phyloP scores from a whole-genome alignment of 306 rosid species.

The Prunus fruticosa region DNA sequence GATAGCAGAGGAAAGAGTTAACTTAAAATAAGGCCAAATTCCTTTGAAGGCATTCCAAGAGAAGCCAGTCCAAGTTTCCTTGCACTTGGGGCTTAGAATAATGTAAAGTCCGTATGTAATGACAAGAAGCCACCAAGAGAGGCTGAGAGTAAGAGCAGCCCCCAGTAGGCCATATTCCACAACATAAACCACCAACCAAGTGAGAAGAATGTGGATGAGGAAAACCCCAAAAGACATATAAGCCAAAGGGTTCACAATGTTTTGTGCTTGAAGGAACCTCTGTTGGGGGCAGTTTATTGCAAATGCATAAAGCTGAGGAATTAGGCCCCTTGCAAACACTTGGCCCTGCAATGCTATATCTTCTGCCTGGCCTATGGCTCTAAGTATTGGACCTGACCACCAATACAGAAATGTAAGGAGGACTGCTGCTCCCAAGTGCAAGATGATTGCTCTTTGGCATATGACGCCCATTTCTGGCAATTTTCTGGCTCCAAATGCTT shows the following conservation, averaged over 20 bases:
- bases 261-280: constrained; percentile 82
- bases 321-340: constrained; percentile 50
- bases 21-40: constrained; percentile 75
- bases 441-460: constrained; percentile 55
- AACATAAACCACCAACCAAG: constrained; percentile 57
- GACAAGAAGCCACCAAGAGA: constrained; percentile 73
- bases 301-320: constrained; percentile 69
- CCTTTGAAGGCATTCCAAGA: constrained; percentile 46
- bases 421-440: constrained; percentile 65
- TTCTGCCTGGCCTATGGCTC: constrained; percentile 43
- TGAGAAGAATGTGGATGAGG: constrained; percentile 46
- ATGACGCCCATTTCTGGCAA: constrained; percentile 48
- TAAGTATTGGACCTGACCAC: constrained; percentile 52
- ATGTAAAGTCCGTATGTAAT: constrained; percentile 45
- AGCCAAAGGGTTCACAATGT: constrained; percentile 72
- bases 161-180: constrained; percentile 49
- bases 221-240: constrained; percentile 61
- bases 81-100: constrained; percentile 58
- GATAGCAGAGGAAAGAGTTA: constrained; percentile 64
- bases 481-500: constrained; percentile 64
- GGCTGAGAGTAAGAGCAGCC: constrained; percentile 59
- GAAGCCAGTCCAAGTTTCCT: constrained; percentile 76
- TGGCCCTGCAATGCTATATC: constrained; percentile 53
- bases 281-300: constrained; percentile 69
- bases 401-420: constrained; percentile 55